A percentile compares a stretch with the other conserved stretches of the same genome.
phyloP scores from a whole-genome alignment of 1,284 basidiomycete genomes.

The Calocybe gambosa region DNA sequence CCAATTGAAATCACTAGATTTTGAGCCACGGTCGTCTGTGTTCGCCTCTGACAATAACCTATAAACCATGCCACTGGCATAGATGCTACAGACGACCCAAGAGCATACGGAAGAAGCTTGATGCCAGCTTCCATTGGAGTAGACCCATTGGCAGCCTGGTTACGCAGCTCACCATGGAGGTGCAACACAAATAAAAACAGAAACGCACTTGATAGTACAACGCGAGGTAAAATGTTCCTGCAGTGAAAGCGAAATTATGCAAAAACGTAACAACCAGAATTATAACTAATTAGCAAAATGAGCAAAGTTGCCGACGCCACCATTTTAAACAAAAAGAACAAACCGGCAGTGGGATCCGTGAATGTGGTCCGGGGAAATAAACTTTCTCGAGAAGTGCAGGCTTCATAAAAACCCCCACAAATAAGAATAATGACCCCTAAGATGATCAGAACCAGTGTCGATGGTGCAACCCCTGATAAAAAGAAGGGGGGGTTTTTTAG shows the following conservation, averaged over 20 bases:
- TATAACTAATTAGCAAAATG: conserved; percentile 39
- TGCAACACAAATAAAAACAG: conserved; percentile 7
- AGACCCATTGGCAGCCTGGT: conserved; percentile 58
- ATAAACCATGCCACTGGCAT: conserved; percentile 78
- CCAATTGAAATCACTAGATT: conserved; percentile 58
- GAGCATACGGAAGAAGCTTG: conserved; percentile 71
- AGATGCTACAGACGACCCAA: conserved; percentile 74
- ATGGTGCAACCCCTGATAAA: conserved; percentile 50
- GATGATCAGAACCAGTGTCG: conserved; percentile 55
- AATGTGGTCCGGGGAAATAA: conserved; percentile 65
- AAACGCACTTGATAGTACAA: conserved; percentile 68
- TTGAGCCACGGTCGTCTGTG: conserved; percentile 54
- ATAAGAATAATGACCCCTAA: conserved; percentile 49
- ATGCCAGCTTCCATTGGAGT: conserved; percentile 65
- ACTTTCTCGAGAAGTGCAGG: conserved; percentile 55
- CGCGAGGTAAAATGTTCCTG: conserved; percentile 78
- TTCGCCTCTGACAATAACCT: conserved; percentile 51
- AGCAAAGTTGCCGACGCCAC: conserved; percentile 18
- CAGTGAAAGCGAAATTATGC: conserved; percentile 74
- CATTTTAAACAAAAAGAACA: conserved; percentile 20
- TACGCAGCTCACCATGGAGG: conserved; percentile 8
- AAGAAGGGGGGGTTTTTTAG: conserved; percentile 7
- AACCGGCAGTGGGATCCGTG: conserved; percentile 53
- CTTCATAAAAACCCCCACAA: conserved; percentile 59
- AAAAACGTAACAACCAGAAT: conserved; percentile 66